These are phyloP conservation scores for Leucocoprinus sp. DNA, from an alignment of 768 basidiomycete species.

Conservation along the genomic window DNA sequence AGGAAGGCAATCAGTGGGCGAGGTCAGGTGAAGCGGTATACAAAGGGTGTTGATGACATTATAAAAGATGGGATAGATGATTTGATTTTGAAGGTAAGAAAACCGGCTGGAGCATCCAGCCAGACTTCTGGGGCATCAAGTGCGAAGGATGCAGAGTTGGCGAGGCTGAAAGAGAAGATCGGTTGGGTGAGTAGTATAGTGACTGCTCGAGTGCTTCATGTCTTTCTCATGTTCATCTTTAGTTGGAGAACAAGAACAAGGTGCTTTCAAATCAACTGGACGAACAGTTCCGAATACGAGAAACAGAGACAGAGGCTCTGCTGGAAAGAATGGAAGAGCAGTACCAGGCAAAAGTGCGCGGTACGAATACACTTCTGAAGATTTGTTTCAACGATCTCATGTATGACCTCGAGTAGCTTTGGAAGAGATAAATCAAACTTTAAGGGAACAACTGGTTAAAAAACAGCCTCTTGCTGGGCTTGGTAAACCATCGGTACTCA, in stretches of 20 bases:
- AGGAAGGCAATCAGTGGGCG: neutral
- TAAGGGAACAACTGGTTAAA: slow-evolving; percentile 45
- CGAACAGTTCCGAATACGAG: slow-evolving; percentile 46
- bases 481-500: slow-evolving; percentile 43
- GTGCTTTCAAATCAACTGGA: slow-evolving; percentile 48
- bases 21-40: neutral
- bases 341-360: slow-evolving; percentile 42
- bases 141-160: slow-evolving; percentile 11
- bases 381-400: slow-evolving; percentile 1
- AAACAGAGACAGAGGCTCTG: slow-evolving; percentile 58
- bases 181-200: slow-evolving; percentile 11
- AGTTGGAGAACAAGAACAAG: slow-evolving; percentile 39
- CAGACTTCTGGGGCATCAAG: neutral
- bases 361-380: slow-evolving; percentile 24
- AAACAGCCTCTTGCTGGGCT: slow-evolving; percentile 46
- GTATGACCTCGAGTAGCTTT: slow-evolving; percentile 37
- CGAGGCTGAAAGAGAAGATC: slow-evolving; percentile 13
- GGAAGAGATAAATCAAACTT: slow-evolving; percentile 44
- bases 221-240: neutral
- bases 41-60: slow-evolving; percentile 11
- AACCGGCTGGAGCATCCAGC: neutral
- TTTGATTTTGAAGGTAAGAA: slow-evolving; percentile 6
- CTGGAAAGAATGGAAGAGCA: slow-evolving; percentile 40
- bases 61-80: slow-evolving; percentile 3
- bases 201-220: neutral